Evolutionary conservation across 2,329 filamentous ascomycete genomes (phyloP), one percentile per base, ranked within the genome.

Genomic region (Cercospora beticola): DNA sequence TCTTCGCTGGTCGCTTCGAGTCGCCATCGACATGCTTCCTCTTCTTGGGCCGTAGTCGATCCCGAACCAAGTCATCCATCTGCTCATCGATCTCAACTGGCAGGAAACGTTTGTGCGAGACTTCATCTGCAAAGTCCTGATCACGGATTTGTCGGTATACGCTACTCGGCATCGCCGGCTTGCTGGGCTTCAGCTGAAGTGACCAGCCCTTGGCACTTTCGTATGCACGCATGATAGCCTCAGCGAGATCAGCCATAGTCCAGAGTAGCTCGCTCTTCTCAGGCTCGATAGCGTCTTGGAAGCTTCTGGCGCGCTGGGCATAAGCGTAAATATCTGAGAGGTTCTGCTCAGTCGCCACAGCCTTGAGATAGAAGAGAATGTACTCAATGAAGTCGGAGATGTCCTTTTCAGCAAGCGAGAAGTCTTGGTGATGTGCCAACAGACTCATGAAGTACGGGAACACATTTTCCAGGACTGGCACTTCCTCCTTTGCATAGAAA

Each of bases 401-500:
- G 59, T 93, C 90, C 14, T 88, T 86, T 2, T 88, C 81, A 5
- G 87, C 86, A 1, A 85, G 79, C 69, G 87, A 88, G 73, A 94
- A 97, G 79, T 99, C 95, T 0, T 94, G 94, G 78, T 99, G 95
- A 78, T 98, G 94, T 5, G 94, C 94, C 54, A 99, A 86, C 54
- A 99, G 83, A 60, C 93, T 95, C 63, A 99, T 84, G 36, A 98
- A 86, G 8, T 95, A 89, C 28, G 92, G 89, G 77, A 98, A 91
- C 12, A 90, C 86, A 23, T 89, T 87, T 80, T 98, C 94, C 83
- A 99, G 88, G 7, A 91, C 85, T 9, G 85, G 88, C 33, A 82
- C 81, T 67, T 82, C 79, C 73, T 80, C 80, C 62, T 84, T 82
- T 2, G 84, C 81, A 76, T 92, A 92, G 65, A 87, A 85, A 21